These are phyloP conservation scores for Leccinum subrobustum DNA, from an alignment of 1,284 basidiomycete genomes.

Conservation along the genomic window DNA sequence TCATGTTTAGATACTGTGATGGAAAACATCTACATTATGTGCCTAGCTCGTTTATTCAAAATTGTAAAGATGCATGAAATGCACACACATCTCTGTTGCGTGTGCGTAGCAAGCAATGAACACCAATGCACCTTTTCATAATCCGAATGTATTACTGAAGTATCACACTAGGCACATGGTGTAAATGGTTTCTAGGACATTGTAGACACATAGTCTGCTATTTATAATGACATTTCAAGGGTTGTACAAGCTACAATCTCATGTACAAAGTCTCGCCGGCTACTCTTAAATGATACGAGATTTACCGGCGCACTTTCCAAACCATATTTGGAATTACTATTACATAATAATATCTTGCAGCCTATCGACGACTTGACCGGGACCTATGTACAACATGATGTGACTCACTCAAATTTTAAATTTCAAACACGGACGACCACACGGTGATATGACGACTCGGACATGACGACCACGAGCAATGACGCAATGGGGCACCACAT, in stretches of 20 bases:
- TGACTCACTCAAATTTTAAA: no score
- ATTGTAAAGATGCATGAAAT: background rate
- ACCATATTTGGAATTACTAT: background rate
- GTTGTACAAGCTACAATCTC: background rate
- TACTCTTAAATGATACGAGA: background rate
- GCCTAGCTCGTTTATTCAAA: background rate
- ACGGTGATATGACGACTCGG: no score
- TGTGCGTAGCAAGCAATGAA: background rate
- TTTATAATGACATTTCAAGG: background rate
- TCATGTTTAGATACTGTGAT: background rate
- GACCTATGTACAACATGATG: no score
- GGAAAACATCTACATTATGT: background rate
- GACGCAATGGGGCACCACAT: no score
- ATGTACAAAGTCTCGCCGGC: background rate
- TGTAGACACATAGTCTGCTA: background rate
- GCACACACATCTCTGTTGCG: background rate
- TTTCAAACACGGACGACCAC: no score
- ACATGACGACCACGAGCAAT: no score
- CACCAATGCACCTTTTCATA: background rate
- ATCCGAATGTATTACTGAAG: background rate
- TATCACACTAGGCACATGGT: background rate
- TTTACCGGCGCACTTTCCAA: background rate
- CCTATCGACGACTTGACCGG: no score
- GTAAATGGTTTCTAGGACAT: background rate
- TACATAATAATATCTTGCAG: background rate